These are phyloP conservation scores for Chlorella variabilis DNA, from an alignment of 163 green algal genomes.

Conservation along the genomic window DNA sequence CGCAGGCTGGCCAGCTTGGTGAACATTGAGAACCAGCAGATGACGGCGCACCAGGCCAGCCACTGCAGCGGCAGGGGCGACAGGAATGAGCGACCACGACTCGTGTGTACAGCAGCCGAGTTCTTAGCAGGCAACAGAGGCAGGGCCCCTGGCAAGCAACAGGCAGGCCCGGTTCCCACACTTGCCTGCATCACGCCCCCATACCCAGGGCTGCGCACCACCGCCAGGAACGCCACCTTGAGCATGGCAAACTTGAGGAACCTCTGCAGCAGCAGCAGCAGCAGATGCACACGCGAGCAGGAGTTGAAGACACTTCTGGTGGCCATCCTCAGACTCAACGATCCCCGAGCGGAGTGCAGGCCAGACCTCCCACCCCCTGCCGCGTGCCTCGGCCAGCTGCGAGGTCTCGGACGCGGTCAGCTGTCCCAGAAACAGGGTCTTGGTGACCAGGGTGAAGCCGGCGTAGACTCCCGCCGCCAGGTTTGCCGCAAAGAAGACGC, in stretches of 20 bases:
- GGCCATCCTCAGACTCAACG: too few species aligned
- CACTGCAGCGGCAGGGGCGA: conserved; percentile 25
- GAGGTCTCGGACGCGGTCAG: conserved; percentile 41
- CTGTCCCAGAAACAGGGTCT: conserved; percentile 49
- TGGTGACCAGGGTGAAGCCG: conserved; percentile 29
- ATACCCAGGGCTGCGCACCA: conserved; percentile 27
- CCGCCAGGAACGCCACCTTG: conserved; percentile 50
- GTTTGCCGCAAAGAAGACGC: conserved; percentile 26
- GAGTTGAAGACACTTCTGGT: too few species aligned
- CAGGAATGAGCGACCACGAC: too few species aligned
- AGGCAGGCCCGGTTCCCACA: not conserved
- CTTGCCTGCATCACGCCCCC: conserved; percentile 8
- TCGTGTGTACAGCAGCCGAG: conserved; percentile 2
- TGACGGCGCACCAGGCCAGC: conserved; percentile 11
- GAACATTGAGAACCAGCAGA: conserved; percentile 1
- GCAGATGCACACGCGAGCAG: too few species aligned
- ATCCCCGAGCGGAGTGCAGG: too few species aligned
- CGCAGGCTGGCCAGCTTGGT: conserved; percentile 15
- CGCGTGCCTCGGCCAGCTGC: conserved; percentile 51
- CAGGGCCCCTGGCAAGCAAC: not conserved
- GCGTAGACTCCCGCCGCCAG: conserved; percentile 16
- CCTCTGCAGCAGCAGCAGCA: conserved; percentile 1
- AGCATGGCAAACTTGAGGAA: conserved; percentile 55
- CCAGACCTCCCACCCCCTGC: too few species aligned
- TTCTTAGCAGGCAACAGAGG: conserved; percentile 7